A percentile compares a stretch with the other conserved stretches of the same genome.
Conservation (phyloP, 164 flowering plant species). For the Piper betle region DNA sequence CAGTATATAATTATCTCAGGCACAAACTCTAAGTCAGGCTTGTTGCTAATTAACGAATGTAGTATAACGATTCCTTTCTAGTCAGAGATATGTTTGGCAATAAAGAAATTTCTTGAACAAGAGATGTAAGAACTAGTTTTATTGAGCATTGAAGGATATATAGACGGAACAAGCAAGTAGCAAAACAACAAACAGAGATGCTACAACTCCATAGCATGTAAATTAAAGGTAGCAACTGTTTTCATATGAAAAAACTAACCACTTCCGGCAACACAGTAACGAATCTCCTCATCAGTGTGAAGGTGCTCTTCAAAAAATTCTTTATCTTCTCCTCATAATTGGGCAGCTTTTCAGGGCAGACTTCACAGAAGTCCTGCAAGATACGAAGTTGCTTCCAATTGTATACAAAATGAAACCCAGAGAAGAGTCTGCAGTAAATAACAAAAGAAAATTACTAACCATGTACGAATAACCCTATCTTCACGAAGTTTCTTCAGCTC, state of each 20-base stretch:
- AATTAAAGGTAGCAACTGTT: not conserved
- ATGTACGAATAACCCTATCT: slow-evolving; percentile 69
- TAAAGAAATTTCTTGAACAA: no score
- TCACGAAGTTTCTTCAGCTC: slow-evolving; percentile 85
- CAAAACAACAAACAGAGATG: not conserved
- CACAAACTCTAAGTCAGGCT: no score
- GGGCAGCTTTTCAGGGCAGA: slow-evolving; percentile 89
- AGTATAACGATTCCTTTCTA: no score
- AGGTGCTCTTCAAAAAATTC: slow-evolving; percentile 91
- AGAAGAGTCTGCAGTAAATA: no score
- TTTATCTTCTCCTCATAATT: slow-evolving; percentile 95
- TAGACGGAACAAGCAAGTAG: not conserved
- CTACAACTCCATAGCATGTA: no score
- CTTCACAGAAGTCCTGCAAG: slow-evolving; percentile 70
- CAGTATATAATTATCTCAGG: no score
- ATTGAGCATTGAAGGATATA: not conserved
- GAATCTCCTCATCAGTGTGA: slow-evolving; percentile 98
- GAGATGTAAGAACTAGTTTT: not conserved
- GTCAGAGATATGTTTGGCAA: no score
- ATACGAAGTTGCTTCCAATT: not conserved
- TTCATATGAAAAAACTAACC: slow-evolving; percentile 28
- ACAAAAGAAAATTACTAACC: slow-evolving; percentile 22
- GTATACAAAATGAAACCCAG: not conserved
- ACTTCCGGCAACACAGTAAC: slow-evolving; percentile 90
- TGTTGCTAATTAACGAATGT: no score